phyloP scores from a whole-genome alignment of 176 grass and related monocot genomes.

The Oryza coarctata region DNA sequence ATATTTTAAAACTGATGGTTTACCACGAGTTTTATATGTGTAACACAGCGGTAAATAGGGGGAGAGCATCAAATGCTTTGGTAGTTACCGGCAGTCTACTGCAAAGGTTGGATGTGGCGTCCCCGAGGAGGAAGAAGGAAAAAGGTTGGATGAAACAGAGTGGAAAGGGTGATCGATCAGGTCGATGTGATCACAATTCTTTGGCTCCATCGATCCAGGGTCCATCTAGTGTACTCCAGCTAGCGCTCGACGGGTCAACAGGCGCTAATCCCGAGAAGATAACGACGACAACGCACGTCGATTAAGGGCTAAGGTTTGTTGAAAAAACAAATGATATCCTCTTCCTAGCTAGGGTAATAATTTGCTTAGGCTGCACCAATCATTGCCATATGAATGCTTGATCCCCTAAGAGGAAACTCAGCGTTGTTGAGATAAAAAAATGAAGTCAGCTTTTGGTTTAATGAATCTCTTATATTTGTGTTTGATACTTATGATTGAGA shows the following conservation, averaged over 20 bases:
- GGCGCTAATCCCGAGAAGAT: constrained; percentile 27
- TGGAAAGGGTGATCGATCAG: constrained; percentile 8
- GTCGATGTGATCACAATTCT: constrained; percentile 34
- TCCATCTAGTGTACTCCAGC: not conserved
- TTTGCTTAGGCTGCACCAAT: constrained; percentile 50
- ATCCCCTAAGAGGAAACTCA: not conserved
- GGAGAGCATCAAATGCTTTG: not conserved
- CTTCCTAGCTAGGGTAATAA: constrained; percentile 40
- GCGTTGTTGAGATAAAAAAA: not conserved
- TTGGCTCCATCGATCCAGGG: constrained; percentile 23
- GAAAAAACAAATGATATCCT: constrained; percentile 17
- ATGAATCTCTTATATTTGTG: not conserved
- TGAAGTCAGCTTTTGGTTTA: not conserved
- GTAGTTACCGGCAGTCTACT: not conserved
- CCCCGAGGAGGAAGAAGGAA: constrained; percentile 31
- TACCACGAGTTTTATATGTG: too few species aligned
- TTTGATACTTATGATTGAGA: too few species aligned
- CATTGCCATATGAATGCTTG: constrained; percentile 22
- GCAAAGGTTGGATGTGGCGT: constrained; percentile 25
- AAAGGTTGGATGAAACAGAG: constrained; percentile 44
- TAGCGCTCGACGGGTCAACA: not conserved
- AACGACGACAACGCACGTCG: not conserved
- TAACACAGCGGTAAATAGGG: constrained; percentile 15
- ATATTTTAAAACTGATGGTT: too few species aligned
- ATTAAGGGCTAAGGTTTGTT: constrained; percentile 25